Conservation (phyloP, 1,139 yeast species). For the Sugiyamaella castrensis region DNA sequence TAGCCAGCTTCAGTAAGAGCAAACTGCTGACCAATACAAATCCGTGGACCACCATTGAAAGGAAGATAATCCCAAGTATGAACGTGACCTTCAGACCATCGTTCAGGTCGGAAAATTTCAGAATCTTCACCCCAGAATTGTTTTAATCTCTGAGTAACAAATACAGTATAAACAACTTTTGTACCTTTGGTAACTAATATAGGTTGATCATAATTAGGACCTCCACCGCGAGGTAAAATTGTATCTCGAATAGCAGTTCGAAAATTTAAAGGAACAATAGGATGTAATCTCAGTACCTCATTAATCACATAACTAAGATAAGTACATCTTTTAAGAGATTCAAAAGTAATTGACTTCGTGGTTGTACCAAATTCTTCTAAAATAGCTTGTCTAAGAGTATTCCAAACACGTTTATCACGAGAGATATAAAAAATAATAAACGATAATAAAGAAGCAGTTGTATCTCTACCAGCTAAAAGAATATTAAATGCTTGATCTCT, state of each 20-base stretch:
- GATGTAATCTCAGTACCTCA: conserved; percentile 53
- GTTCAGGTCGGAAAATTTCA: conserved; percentile 48
- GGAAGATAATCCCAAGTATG: conserved; percentile 38
- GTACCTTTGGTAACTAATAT: conserved; percentile 49
- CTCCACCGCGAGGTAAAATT: conserved; percentile 37
- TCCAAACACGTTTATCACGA: conserved; percentile 42
- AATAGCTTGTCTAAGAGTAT: conserved; percentile 28
- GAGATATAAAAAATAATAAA: conserved; percentile 47
- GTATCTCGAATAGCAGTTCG: conserved; percentile 44
- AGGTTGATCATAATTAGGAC: conserved; percentile 44
- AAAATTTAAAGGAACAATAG: conserved; percentile 55
- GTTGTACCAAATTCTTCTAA: conserved; percentile 30
- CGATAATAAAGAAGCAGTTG: conserved; percentile 51
- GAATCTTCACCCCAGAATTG: conserved; percentile 51
- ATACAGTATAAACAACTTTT: conserved; percentile 45
- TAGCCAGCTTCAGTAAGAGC: conserved; percentile 56
- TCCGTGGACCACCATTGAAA: conserved; percentile 60
- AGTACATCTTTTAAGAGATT: conserved; percentile 50
- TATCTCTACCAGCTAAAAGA: conserved; percentile 52
- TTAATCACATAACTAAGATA: conserved; percentile 49
- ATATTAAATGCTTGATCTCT: conserved; percentile 52
- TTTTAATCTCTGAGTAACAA: conserved; percentile 46
- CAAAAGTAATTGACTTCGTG: conserved; percentile 41
- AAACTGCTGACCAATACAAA: conserved; percentile 58
- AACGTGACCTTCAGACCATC: conserved; percentile 41